These are phyloP conservation scores for Annona squamosa DNA, from an alignment of 164 flowering plant species.

Conservation along the genomic window DNA sequence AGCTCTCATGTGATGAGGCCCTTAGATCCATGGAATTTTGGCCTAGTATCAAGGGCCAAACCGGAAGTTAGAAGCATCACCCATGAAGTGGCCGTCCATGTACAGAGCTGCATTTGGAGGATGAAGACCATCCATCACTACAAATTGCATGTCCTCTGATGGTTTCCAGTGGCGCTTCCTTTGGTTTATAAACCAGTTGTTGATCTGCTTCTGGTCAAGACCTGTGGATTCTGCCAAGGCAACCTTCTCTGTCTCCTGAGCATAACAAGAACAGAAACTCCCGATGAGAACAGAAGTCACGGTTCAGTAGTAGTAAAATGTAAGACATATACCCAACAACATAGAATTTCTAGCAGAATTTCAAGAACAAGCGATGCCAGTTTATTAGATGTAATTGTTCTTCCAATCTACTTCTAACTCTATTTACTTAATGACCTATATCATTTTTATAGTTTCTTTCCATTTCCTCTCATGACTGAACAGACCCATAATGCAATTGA, in stretches of 20 bases:
- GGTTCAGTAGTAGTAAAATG: too few relatives aligned
- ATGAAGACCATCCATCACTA: constrained; percentile 89
- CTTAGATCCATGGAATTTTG: neutral
- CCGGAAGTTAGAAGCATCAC: constrained; percentile 48
- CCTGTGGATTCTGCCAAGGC: constrained; percentile 90
- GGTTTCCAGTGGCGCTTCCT: constrained; percentile 93
- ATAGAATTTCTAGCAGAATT: too few relatives aligned
- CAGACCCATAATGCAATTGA: too few relatives aligned
- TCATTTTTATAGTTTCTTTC: too few relatives aligned
- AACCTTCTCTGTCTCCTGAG: constrained; percentile 86
- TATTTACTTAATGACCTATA: too few relatives aligned
- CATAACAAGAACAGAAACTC: neutral
- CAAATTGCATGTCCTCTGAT: constrained; percentile 88
- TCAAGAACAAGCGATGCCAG: too few relatives aligned
- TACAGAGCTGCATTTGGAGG: constrained; percentile 65
- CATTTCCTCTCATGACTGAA: too few relatives aligned
- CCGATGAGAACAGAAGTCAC: too few relatives aligned
- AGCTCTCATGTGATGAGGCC: neutral
- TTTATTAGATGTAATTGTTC: too few relatives aligned
- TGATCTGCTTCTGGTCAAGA: constrained; percentile 85
- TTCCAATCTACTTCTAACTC: too few relatives aligned
- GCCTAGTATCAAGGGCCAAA: constrained; percentile 36
- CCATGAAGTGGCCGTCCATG: constrained; percentile 75
- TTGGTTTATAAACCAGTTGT: constrained; percentile 91
- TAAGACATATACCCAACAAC: too few relatives aligned